These are phyloP conservation scores for Seminavis robusta DNA, from an alignment of 108 stramenopile genomes.

Conservation along the genomic window DNA sequence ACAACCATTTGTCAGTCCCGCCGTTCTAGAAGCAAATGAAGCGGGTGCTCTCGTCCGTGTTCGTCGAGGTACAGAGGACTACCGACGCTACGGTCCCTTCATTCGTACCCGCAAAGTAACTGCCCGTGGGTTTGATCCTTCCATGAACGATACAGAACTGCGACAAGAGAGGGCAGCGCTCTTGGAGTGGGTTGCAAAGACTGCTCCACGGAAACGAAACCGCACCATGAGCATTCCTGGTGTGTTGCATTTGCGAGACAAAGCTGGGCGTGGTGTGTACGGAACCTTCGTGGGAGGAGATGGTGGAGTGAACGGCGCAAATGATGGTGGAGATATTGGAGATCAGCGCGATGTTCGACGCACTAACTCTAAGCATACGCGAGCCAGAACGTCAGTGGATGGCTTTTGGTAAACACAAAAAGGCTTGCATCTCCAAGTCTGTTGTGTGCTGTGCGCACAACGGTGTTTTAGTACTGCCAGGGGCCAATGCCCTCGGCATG, in stretches of 20 bases:
- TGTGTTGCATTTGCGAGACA: neutral
- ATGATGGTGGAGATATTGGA: too few relatives aligned
- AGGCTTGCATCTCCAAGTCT: too few relatives aligned
- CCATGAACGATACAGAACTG: slow-evolving; percentile 34
- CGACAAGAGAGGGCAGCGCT: slow-evolving; percentile 42
- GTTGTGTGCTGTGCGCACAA: too few relatives aligned
- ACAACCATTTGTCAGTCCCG: slow-evolving; percentile 41
- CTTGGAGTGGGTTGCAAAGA: slow-evolving; percentile 31
- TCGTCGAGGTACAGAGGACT: slow-evolving; percentile 23
- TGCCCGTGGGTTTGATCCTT: slow-evolving; percentile 60
- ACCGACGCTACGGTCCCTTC: slow-evolving; percentile 14
- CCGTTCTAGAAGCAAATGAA: slow-evolving; percentile 65
- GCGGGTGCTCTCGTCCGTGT: slow-evolving; percentile 39
- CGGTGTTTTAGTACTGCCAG: too few relatives aligned
- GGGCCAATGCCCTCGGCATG: too few relatives aligned
- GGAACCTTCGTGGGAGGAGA: too few relatives aligned
- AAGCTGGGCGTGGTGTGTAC: neutral
- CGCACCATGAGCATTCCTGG: slow-evolving; percentile 15
- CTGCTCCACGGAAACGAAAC: slow-evolving; percentile 7
- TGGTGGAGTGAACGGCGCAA: too few relatives aligned
- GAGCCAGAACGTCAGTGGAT: too few relatives aligned
- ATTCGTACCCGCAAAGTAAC: slow-evolving; percentile 43
- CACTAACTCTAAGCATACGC: too few relatives aligned
- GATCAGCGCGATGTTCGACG: too few relatives aligned
- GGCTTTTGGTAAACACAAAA: too few relatives aligned